Base-by-base conservation (phyloP, 257 asterid species). In the Solanum medicagineum region DNA sequence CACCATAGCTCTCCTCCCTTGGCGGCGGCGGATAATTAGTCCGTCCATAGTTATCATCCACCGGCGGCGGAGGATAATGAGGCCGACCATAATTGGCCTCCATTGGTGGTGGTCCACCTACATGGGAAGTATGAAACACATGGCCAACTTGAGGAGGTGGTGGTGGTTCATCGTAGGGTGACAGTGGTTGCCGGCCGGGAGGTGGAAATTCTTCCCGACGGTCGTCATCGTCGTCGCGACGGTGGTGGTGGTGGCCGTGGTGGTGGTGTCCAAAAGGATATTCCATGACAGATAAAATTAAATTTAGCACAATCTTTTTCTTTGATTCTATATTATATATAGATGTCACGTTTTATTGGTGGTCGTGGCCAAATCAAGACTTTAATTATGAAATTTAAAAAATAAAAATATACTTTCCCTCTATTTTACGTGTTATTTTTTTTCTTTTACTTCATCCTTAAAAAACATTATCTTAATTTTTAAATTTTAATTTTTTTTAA, bases 91-190 rank as follows among this genome's bases (percentile, higher is more conserved):
- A 83, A 53, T 2, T 77, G 11, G 68, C 22, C 20, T 82, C 89
- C 65, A n/a, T 77, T 51, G 80, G 83, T 15, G 65, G 88, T 59
- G 84, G 87, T 85, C 83, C 88, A 49, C 83, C 88, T 56, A 12
- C 60, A 57, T 89, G 90, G 49, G 91, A 87, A 70, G 83, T 77
- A 87, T 87, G 93, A 79, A 84, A 47, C 10, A 85, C 90, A 42
- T 77, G 86, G 49, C 84, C 82, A 63, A 88, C 92, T 32, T 83
- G 84, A 7, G 91, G 88, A 3, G 91, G 92, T 5, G 89, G 90
- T 2, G 88, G 91, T 3, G 84, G 77, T 3, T 54, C 88, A 63
- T 85, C 73, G 26, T 47, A 77, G 17, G 65, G 62, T n/a, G 89
- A 87, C 17, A 86, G 87, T 36, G 42, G 80, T 24, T 74, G 87